Evolutionary conservation across 805 yeast genomes (phyloP).

Genomic region (Hanseniaspora singularis): DNA sequence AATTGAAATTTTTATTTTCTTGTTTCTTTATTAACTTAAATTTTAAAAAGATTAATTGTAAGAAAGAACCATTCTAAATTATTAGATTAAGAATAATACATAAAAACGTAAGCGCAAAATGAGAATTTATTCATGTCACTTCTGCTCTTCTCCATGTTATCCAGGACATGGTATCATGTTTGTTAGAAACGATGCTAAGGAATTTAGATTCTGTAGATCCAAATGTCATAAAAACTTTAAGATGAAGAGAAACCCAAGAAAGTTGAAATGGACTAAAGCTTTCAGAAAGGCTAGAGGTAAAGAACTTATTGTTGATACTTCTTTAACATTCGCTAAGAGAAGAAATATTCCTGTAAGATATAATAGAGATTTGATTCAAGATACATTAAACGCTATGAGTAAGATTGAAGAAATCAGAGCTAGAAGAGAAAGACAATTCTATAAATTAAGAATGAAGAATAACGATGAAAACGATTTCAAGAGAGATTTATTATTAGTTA

Average conservation of each 20-base stretch:
- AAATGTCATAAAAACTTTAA: constrained; percentile 96
- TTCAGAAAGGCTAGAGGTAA: constrained; percentile 98
- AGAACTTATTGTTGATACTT: constrained; percentile 93
- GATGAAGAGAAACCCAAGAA: constrained; percentile 96
- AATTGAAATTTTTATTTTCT: no score
- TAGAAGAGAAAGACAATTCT: constrained; percentile 96
- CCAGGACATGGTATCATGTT: constrained; percentile 94
- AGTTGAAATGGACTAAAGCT: constrained; percentile 96
- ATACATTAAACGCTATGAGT: constrained; percentile 88
- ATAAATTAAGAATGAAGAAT: constrained; percentile 98
- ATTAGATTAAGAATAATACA: no score
- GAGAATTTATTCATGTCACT: constrained; percentile 89
- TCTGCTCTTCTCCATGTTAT: constrained; percentile 94
- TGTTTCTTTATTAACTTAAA: no score
- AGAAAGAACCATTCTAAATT: no score
- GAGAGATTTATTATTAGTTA: constrained; percentile 79
- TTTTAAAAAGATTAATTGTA: no score
- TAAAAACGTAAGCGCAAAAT: constrained; percentile 29
- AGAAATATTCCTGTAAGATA: constrained; percentile 97
- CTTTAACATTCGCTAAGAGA: constrained; percentile 91
- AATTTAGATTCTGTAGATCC: constrained; percentile 92
- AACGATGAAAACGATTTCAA: constrained; percentile 79
- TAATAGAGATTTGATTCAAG: constrained; percentile 89
- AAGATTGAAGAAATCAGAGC: constrained; percentile 92
- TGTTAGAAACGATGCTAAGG: constrained; percentile 96